Evolutionary conservation across 2,329 filamentous ascomycete genomes (phyloP).

Genomic region (Penicillium sp.): DNA sequence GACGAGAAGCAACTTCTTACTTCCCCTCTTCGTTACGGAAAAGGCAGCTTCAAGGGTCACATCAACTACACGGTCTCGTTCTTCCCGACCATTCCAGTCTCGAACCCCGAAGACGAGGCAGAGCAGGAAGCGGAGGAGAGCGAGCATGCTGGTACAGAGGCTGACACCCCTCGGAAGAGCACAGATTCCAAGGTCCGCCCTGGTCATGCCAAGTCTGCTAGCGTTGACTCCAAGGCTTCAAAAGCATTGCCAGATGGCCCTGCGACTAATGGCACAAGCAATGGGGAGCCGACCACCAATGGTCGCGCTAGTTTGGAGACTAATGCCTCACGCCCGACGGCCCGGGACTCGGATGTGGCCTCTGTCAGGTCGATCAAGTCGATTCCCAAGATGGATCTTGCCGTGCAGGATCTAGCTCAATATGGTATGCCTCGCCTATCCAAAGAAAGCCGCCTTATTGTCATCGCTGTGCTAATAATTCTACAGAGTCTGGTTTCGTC

Average conservation of each 20-base stretch:
- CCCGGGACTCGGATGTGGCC: constrained; percentile 52
- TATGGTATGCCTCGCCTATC: constrained; percentile 59
- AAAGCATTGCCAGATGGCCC: constrained; percentile 23
- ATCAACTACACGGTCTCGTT: constrained; percentile 85
- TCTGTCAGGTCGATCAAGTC: constrained; percentile 54
- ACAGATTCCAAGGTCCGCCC: constrained; percentile 34
- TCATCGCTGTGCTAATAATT: constrained; percentile 37
- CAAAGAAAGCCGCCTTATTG: too few species aligned
- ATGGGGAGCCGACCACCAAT: constrained; percentile 43
- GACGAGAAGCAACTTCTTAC: constrained; percentile 72
- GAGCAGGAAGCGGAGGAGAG: constrained; percentile 55
- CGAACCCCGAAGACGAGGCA: constrained; percentile 75
- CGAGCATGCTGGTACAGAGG: constrained; percentile 24
- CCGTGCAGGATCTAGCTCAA: constrained; percentile 76
- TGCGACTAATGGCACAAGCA: constrained; percentile 40
- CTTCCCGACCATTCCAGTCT: constrained; percentile 83
- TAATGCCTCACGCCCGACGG: constrained; percentile 40
- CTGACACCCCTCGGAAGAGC: constrained; percentile 34
- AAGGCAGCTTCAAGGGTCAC: constrained; percentile 74
- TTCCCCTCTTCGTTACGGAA: constrained; percentile 72
- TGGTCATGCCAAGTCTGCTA: constrained; percentile 35
- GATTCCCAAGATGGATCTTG: constrained; percentile 75
- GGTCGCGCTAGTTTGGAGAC: constrained; percentile 40
- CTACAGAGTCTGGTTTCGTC: constrained; percentile 79
- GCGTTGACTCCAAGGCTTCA: constrained; percentile 32